These are phyloP conservation scores for Furcasterigmium sp. DNA, from an alignment of 2,329 filamentous ascomycete genomes.

Conservation along the genomic window DNA sequence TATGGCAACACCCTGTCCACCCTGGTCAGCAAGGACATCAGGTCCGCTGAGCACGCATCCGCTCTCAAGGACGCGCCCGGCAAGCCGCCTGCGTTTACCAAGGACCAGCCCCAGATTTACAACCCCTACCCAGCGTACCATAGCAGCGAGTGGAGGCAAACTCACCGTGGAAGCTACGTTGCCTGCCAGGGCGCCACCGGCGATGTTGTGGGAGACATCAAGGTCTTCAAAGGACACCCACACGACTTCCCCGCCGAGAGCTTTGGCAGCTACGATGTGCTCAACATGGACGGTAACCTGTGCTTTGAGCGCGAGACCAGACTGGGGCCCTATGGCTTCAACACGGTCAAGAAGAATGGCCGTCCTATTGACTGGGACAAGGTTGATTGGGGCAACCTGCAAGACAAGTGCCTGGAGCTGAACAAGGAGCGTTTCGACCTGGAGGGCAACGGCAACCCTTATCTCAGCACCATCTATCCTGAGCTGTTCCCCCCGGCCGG, in stretches of 20 bases:
- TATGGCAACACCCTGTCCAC: constrained; percentile 51
- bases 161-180: constrained; percentile 52
- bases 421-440: constrained; percentile 62
- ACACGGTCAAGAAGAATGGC: constrained; percentile 37
- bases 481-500: constrained; percentile 1
- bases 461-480: constrained; percentile 33
- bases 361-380: constrained; percentile 52
- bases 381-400: constrained; percentile 67
- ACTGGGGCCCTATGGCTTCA: constrained; percentile 60
- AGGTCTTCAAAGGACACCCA: constrained; percentile 59
- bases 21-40: constrained; percentile 34
- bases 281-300: constrained; percentile 57
- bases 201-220: constrained; percentile 52
- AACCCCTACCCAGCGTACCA: constrained; percentile 71
- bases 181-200: constrained; percentile 62
- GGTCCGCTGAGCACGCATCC: constrained; percentile 21
- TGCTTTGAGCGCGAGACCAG: constrained; percentile 67
- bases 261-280: constrained; percentile 56
- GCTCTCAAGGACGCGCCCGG: constrained; percentile 11
- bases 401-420: constrained; percentile 57
- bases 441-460: constrained; percentile 35
- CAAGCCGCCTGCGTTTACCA: constrained; percentile 32
- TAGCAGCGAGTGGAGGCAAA: constrained; percentile 50
- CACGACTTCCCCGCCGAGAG: constrained; percentile 52
- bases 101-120: constrained; percentile 51